Conservation (phyloP, 768 basidiomycete genomes). For the Boletus huronensis region DNA sequence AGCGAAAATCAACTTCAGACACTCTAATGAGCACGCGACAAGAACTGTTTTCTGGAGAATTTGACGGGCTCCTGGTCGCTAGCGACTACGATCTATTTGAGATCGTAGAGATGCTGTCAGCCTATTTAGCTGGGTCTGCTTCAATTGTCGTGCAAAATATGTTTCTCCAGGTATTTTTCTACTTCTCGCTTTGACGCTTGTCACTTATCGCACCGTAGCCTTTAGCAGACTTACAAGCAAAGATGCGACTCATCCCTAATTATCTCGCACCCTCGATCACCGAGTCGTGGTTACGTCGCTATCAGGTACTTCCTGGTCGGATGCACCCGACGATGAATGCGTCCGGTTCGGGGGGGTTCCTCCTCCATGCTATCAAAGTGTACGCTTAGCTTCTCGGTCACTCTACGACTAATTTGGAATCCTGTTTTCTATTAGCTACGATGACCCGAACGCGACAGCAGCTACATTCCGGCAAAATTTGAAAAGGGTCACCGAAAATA, state of each 20-base stretch:
- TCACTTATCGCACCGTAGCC: slow-evolving; percentile 41
- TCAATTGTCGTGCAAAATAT: slow-evolving; percentile 87
- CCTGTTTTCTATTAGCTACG: slow-evolving; percentile 42
- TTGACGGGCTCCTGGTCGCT: slow-evolving; percentile 85
- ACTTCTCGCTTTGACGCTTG: not conserved
- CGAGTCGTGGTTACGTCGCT: slow-evolving; percentile 84
- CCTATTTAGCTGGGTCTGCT: slow-evolving; percentile 81
- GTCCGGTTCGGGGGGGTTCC: slow-evolving; percentile 83
- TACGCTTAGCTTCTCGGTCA: slow-evolving; percentile 32
- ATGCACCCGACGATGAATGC: slow-evolving; percentile 95
- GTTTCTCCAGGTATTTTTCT: slow-evolving; percentile 56
- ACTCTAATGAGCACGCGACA: slow-evolving; percentile 60
- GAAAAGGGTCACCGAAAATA: slow-evolving; percentile 23
- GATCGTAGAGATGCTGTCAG: slow-evolving; percentile 66
- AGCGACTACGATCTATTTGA: slow-evolving; percentile 84
- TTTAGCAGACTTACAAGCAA: slow-evolving; percentile 72
- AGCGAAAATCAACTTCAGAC: slow-evolving; percentile 71
- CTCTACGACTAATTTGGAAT: not conserved
- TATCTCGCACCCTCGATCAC: slow-evolving; percentile 79
- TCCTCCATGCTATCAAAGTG: slow-evolving; percentile 87
- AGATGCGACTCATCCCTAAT: slow-evolving; percentile 58
- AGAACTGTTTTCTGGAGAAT: slow-evolving; percentile 83
- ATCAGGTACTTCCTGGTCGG: slow-evolving; percentile 95
- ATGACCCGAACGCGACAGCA: slow-evolving; percentile 60
- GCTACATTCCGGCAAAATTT: slow-evolving; percentile 43